Evolutionary conservation across 192 early-diverging fungal species (phyloP).

Genomic region (Linnemannia hyalina): DNA sequence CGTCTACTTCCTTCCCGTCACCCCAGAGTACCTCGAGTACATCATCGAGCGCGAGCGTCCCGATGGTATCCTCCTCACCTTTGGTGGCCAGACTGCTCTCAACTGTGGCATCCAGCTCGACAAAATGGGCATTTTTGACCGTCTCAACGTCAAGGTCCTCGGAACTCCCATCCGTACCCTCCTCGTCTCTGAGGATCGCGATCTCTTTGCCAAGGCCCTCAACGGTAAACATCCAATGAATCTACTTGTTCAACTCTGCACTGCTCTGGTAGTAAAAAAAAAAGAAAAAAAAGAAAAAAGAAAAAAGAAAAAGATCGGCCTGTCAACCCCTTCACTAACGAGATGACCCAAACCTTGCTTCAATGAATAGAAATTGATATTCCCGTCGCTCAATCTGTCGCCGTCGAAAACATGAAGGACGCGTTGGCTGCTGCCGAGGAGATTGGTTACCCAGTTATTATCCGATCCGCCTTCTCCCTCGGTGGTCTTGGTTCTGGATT

Average conservation of each 20-base stretch:
- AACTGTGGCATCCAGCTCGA: constrained; percentile 95
- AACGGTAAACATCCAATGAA: constrained; percentile 65
- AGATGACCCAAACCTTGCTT: neutral
- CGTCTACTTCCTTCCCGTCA: constrained; percentile 97
- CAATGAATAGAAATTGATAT: constrained; percentile 76
- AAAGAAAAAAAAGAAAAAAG: neutral
- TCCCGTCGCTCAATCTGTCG: constrained; percentile 90
- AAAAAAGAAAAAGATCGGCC: neutral
- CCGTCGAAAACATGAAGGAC: constrained; percentile 89
- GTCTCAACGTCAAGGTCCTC: constrained; percentile 89
- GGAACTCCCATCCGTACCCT: constrained; percentile 96
- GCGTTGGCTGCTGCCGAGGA: constrained; percentile 86
- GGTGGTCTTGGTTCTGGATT: constrained; percentile 99
- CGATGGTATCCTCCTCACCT: constrained; percentile 95
- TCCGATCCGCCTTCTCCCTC: constrained; percentile 93
- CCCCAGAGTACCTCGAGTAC: constrained; percentile 90
- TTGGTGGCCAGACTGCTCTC: constrained; percentile 97
- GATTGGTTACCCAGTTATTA: constrained; percentile 95
- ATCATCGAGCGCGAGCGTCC: constrained; percentile 95
- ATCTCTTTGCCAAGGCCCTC: constrained; percentile 94
- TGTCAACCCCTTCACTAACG: neutral
- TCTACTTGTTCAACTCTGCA: neutral
- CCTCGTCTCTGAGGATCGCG: constrained; percentile 93
- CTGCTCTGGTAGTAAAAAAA: neutral
- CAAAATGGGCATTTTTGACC: constrained; percentile 83